A percentile compares a stretch with the other conserved stretches of the same genome.
Evolutionary conservation across 768 basidiomycete genomes (phyloP).

Genomic region (Tulasnella sp.): DNA sequence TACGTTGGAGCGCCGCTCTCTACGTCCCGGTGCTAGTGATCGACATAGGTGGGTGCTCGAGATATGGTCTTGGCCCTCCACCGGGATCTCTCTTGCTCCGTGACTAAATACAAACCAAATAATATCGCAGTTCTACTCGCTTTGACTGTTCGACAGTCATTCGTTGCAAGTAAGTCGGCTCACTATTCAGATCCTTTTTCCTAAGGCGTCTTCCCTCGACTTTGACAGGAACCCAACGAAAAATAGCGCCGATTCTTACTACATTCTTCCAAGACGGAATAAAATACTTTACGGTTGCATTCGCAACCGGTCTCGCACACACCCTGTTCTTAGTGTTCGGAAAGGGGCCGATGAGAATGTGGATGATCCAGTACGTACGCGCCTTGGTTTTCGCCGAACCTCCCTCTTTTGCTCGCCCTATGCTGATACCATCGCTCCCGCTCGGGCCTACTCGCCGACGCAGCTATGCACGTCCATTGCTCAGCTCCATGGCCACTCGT

Average conservation of each 20-base stretch:
- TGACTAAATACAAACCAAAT: not conserved
- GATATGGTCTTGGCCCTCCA: not conserved
- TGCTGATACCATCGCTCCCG: not conserved
- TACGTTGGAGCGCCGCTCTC: not conserved
- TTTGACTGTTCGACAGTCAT: not conserved
- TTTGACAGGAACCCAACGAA: not conserved
- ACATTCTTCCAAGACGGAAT: not conserved
- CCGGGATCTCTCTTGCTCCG: not conserved
- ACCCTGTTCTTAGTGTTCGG: not conserved
- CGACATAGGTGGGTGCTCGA: not conserved
- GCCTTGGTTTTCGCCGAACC: not conserved
- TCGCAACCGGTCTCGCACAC: not conserved
- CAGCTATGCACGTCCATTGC: not conserved
- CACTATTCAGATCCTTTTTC: not conserved
- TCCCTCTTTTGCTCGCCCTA: not conserved
- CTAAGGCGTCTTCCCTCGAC: no score
- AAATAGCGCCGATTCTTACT: not conserved
- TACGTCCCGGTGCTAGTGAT: not conserved
- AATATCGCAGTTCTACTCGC: not conserved
- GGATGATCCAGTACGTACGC: not conserved
- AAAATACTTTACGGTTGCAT: not conserved
- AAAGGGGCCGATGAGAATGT: not conserved
- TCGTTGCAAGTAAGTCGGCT: not conserved
- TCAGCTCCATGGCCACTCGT: slow-evolving; percentile 4
- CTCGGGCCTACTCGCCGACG: not conserved